Conservation (phyloP, 2,329 filamentous ascomycete genomes). For the Cyclaneusma minus region DNA sequence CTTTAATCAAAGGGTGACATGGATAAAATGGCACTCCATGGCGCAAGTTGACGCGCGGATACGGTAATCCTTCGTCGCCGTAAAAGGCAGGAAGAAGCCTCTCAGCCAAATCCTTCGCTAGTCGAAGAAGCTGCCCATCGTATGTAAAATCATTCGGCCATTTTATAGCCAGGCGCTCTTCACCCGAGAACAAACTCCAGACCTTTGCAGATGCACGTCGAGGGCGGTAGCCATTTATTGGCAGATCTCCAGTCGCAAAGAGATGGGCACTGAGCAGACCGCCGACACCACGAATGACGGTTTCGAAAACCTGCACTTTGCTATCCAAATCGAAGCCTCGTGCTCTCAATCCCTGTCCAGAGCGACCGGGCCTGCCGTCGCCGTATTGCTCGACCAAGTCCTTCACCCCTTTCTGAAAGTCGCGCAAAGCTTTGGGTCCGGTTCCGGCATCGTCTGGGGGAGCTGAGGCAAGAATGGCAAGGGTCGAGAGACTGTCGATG, state of each 20-base stretch:
- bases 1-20: slow-evolving; percentile 64
- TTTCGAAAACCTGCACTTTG: slow-evolving; percentile 98
- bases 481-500: slow-evolving; percentile 86
- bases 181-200: too few species aligned
- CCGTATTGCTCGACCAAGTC: slow-evolving; percentile 72
- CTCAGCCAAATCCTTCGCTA: slow-evolving; percentile 73
- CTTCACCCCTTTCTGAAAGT: slow-evolving; percentile 70
- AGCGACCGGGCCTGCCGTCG: slow-evolving; percentile 56
- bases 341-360: slow-evolving; percentile 55
- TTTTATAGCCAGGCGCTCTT: slow-evolving; percentile 37
- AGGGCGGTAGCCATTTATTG: slow-evolving; percentile 64
- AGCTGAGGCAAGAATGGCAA: slow-evolving; percentile 78
- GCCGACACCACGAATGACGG: slow-evolving; percentile 83
- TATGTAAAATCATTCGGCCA: slow-evolving; percentile 74
- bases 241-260: slow-evolving; percentile 81
- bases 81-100: slow-evolving; percentile 85
- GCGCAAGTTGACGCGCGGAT: slow-evolving; percentile 83
- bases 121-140: slow-evolving; percentile 75
- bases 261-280: slow-evolving; percentile 85
- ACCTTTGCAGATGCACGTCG: slow-evolving; percentile 6
- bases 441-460: slow-evolving; percentile 36
- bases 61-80: slow-evolving; percentile 80
- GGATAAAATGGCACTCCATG: slow-evolving; percentile 84
- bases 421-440: slow-evolving; percentile 44
- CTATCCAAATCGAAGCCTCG: slow-evolving; percentile 88